Evolutionary conservation across 2,329 filamentous ascomycete genomes (phyloP).

Genomic region (Botrytis medusae): DNA sequence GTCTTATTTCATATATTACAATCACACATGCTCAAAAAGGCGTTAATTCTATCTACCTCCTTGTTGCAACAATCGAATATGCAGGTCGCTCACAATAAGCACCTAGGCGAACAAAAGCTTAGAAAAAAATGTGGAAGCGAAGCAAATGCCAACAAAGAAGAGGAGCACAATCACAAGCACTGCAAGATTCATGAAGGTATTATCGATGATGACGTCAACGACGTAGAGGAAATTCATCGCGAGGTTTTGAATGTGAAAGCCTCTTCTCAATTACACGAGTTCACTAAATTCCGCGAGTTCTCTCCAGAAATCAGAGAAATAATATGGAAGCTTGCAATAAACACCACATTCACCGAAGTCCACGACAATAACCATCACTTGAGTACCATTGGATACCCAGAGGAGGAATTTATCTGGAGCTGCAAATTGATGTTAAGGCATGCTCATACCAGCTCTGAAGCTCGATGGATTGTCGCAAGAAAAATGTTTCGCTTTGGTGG

Average conservation of each 20-base stretch:
- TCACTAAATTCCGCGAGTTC: neutral
- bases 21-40: neutral
- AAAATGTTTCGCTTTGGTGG: neutral
- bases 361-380: neutral
- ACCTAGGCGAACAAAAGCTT: neutral
- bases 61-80: neutral
- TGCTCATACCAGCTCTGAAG: neutral
- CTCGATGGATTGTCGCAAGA: neutral
- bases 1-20: neutral
- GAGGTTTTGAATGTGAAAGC: neutral
- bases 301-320: neutral
- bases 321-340: neutral
- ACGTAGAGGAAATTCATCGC: neutral
- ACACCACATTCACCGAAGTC: neutral
- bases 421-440: neutral
- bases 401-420: neutral
- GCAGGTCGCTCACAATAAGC: neutral
- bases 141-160: neutral
- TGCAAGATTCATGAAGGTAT: neutral
- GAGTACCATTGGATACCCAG: neutral
- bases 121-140: neutral
- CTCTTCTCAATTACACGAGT: neutral
- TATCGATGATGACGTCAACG: neutral
- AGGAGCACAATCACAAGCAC: neutral
- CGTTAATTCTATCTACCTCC: neutral